phyloP scores from a whole-genome alignment of 1,284 basidiomycete species.

The Apiotrichum laibachii region DNA sequence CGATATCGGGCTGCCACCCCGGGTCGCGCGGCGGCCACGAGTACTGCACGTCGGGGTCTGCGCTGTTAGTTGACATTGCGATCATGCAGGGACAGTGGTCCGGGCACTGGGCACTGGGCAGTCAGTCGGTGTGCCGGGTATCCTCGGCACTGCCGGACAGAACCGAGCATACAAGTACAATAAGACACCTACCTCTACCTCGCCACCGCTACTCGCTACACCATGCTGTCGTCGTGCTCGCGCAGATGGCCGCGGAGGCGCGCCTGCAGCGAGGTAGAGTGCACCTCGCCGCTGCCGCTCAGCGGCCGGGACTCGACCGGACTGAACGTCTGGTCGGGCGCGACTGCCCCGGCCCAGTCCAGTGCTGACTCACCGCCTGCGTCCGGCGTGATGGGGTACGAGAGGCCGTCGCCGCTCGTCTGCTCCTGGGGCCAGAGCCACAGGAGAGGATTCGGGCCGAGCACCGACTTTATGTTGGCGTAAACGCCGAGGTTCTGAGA shows the following conservation, averaged over 20 bases:
- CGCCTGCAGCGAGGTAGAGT: slow-evolving; percentile 17
- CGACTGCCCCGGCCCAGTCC: slow-evolving; percentile 39
- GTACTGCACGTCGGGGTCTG: slow-evolving; percentile 52
- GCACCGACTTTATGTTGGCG: slow-evolving; percentile 70
- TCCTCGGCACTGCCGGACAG: background rate
- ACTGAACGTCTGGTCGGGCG: slow-evolving; percentile 18
- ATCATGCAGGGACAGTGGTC: background rate
- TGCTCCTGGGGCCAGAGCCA: slow-evolving; percentile 70
- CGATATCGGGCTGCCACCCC: slow-evolving; percentile 9
- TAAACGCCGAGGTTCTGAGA: slow-evolving; percentile 69
- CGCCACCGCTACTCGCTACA: slow-evolving; percentile 4
- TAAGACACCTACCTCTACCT: background rate
- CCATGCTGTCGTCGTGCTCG: slow-evolving; percentile 16
- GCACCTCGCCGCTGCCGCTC: slow-evolving; percentile 12
- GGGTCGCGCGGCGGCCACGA: slow-evolving; percentile 58
- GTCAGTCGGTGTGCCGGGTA: slow-evolving; percentile 1
- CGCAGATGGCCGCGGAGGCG: slow-evolving; percentile 19
- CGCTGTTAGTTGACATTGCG: slow-evolving; percentile 7
- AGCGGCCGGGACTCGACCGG: slow-evolving; percentile 3
- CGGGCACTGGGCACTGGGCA: slow-evolving; percentile 14
- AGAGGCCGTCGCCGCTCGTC: slow-evolving; percentile 68
- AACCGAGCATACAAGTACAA: background rate
- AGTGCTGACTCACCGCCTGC: slow-evolving; percentile 71
- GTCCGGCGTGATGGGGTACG: slow-evolving; percentile 66
- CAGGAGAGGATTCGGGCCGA: slow-evolving; percentile 68